These are phyloP conservation scores for Candida arabinofermentans DNA, from an alignment of 805 yeast genomes.

Conservation along the genomic window DNA sequence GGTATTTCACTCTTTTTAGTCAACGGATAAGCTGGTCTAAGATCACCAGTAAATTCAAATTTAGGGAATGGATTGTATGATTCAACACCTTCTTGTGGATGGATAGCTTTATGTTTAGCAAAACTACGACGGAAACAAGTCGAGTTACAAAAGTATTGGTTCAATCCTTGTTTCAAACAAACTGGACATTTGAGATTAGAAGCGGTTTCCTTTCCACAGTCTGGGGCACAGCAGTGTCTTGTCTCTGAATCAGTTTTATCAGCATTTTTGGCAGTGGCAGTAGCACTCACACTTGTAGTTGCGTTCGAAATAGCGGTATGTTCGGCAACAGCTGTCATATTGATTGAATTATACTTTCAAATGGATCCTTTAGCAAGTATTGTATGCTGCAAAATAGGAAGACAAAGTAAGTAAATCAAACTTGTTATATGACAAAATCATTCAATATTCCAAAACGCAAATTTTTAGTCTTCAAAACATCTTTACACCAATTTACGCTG, in stretches of 20 bases:
- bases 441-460: background rate
- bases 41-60: constrained; percentile 65
- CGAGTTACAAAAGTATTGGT: constrained; percentile 74
- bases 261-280: background rate
- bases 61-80: constrained; percentile 85
- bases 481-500: background rate
- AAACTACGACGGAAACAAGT: constrained; percentile 73
- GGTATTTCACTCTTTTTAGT: constrained; percentile 71
- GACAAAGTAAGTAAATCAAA: background rate
- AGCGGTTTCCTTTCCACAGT: constrained; percentile 78
- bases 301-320: background rate
- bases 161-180: constrained; percentile 69
- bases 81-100: constrained; percentile 55
- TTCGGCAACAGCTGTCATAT: background rate
- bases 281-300: background rate
- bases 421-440: background rate
- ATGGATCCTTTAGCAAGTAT: too few relatives aligned
- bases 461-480: background rate
- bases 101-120: constrained; percentile 71
- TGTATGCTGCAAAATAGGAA: background rate
- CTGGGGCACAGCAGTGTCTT: constrained; percentile 63
- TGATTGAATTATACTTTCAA: background rate
- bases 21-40: constrained; percentile 80
- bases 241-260: too few relatives aligned
- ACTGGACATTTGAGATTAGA: constrained; percentile 85